A percentile compares a stretch with the other conserved stretches of the same genome.
These are phyloP conservation scores for Aspergillus fumigatus DNA, from an alignment of 2,329 filamentous ascomycete genomes.

Conservation along the genomic window DNA sequence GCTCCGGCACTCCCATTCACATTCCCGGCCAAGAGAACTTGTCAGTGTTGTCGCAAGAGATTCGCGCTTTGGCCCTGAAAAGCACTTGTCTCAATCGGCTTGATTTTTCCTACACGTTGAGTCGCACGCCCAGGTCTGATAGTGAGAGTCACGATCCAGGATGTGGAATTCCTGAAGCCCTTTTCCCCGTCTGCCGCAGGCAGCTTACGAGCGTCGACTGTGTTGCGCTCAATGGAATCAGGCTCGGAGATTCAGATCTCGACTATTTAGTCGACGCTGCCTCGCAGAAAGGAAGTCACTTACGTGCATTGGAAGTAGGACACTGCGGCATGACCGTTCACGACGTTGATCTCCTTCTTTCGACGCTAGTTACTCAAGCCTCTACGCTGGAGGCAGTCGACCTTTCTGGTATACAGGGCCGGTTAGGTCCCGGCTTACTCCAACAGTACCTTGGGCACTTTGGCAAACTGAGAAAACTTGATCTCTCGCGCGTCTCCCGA, in stretches of 20 bases:
- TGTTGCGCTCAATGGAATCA: constrained; percentile 64
- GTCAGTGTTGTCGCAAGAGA: constrained; percentile 63
- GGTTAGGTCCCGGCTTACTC: constrained; percentile 60
- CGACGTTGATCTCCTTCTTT: constrained; percentile 55
- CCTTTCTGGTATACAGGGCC: constrained; percentile 62
- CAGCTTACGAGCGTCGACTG: constrained; percentile 67
- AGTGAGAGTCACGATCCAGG: constrained; percentile 54
- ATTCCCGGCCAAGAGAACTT: constrained; percentile 51
- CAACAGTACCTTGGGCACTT: constrained; percentile 64
- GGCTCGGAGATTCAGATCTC: constrained; percentile 66
- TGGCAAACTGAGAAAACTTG: constrained; percentile 60
- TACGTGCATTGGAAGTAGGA: constrained; percentile 64
- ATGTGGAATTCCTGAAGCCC: constrained; percentile 64
- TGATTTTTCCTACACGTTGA: constrained; percentile 62
- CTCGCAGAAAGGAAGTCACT: constrained; percentile 59
- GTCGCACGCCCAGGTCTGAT: constrained; percentile 49
- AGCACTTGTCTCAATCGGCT: constrained; percentile 59
- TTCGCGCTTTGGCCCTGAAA: constrained; percentile 63
- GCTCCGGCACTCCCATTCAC: constrained; percentile 53
- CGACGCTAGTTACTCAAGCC: constrained; percentile 60
- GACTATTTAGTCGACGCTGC: constrained; percentile 64
- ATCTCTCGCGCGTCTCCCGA: constrained; percentile 61
- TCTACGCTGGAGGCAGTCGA: constrained; percentile 64
- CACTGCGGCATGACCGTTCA: constrained; percentile 53
- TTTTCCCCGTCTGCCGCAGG: constrained; percentile 63